Percentiles rank a stretch among this genome's conserved stretches.
These are phyloP conservation scores for Populus davidiana DNA, from an alignment of 345 rosid genomes.

Conservation along the genomic window DNA sequence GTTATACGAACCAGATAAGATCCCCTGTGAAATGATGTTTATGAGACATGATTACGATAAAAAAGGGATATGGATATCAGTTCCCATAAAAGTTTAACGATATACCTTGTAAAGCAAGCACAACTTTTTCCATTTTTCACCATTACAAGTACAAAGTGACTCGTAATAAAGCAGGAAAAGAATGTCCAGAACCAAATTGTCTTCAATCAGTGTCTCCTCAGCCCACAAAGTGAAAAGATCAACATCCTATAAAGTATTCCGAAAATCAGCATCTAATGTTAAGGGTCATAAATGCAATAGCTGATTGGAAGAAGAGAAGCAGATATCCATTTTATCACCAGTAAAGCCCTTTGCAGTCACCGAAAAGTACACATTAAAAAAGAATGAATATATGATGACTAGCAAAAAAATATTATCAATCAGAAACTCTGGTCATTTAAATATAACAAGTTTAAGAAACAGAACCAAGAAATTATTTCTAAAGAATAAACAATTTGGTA, in stretches of 20 bases:
- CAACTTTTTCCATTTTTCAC: conserved; percentile 73
- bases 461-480: too few relatives aligned
- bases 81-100: conserved; percentile 22
- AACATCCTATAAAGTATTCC: conserved; percentile 49
- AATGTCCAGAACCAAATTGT: conserved; percentile 74
- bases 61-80: conserved; percentile 9
- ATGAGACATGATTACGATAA: conserved; percentile 22
- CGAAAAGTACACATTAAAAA: background rate
- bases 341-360: background rate
- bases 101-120: conserved; percentile 72
- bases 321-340: background rate
- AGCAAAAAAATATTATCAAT: background rate
- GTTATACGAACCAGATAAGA: conserved; percentile 61
- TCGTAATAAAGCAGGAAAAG: conserved; percentile 78
- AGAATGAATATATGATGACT: background rate
- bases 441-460: too few relatives aligned
- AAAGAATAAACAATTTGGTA: too few relatives aligned
- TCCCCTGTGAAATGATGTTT: conserved; percentile 49
- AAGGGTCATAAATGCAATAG: background rate
- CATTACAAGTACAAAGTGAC: conserved; percentile 66
- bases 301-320: conserved; percentile 2
- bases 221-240: conserved; percentile 89
- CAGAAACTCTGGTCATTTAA: too few relatives aligned
- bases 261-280: conserved; percentile 7
- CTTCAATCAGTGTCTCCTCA: conserved; percentile 79